Base-by-base conservation (phyloP, 2,329 filamentous ascomycete species). In the Fusarium gaditjirri region DNA sequence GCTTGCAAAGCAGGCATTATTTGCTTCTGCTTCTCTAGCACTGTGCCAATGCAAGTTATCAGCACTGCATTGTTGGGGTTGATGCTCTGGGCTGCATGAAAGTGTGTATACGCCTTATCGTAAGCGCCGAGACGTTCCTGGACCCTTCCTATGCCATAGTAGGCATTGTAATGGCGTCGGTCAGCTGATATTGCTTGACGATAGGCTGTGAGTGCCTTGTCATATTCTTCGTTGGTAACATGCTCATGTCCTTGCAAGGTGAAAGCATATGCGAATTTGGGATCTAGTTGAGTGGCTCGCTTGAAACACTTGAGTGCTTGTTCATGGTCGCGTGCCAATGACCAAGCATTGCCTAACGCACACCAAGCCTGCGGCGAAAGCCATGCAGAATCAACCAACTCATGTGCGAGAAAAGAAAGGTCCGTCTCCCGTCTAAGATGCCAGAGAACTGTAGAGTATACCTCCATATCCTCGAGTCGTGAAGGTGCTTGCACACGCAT, bases 371-470 rank as follows among this genome's bases (percentile, higher is more conserved):
- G 93, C 4, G 96, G 95, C 0, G 95, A 95, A 72, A 96, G 87
- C 84, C 95, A 96, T 66, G 94, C 93, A 21, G 93, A 86, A 72
- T 98, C 95, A 56, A 97, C 89, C 43, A 98, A 86, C 77, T 97
- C 94, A 78, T 98, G 95, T 1, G 95, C 94, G 33, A 99, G 86
- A 81, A 96, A 97, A 2, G 95, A 95, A 27, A 99, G 86, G 68
- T 98, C 94, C 1, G 94, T 93, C 78, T 98, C 95, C 71, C 93
- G 92, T 81, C 97, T 97, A 70, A 98, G 84, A 81, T 98, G 95
- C 96, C 97, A 99, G n/a, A 99, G 87, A n/a, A 97, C 92, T 2
- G 96, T 99, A 19, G 95, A 98, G 82, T 97, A 99, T 39, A 98
- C 91, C 79, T 99, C 96, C 95, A 98, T 98, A 78, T 98, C 95